Evolutionary conservation across 1,284 basidiomycete genomes (phyloP), one percentile per base, ranked within the genome.

Genomic region (Austroboletus novae-zelandiae): DNA sequence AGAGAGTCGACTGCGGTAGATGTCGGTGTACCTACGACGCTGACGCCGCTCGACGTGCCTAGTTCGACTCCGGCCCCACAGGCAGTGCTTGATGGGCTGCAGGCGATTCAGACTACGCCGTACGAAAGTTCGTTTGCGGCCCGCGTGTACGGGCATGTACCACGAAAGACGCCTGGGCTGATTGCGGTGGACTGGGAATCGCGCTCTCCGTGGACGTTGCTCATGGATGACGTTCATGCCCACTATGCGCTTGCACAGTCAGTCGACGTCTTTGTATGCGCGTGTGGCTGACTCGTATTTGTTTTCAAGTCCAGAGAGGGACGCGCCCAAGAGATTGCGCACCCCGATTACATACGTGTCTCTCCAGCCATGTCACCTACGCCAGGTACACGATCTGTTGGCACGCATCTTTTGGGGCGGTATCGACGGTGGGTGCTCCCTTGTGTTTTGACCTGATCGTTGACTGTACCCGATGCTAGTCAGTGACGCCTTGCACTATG

Each of bases 171-270:
- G 37, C 59, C 66, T 27, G 68, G 71, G 34, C 50, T 71, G 47
- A 54, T 89, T 40, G 74, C 79, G 14, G 72, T 83, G 15, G 87
- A 90, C 64, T 90, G 86, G 86, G 81, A 86, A 60, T 80, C 78
- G 2, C 68, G 68, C 36, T 69, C 84, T 3, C 80, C 84, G 0
- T 91, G 89, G 89, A 83, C 84, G 76, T 69, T 76, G 32, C 75
- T 91, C 36, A 85, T 89, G 84, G 64, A 68, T 29, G 86, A 91
- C 56, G 74, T 91, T 41, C 73, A 77, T 45, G 78, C 78, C 5
- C 87, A 90, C 67, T 76, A 82, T 59, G 59, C 64, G 1, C 62
- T 86, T 17, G 70, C 76, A 40, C 80, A 83, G 87, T 89, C 58
- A 46, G 56, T 58, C 17, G 18, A n/a, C 32, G 15, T 34, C 32